phyloP scores from a whole-genome alignment of 2,329 filamentous ascomycete genomes.

The Colletotrichum sp. region DNA sequence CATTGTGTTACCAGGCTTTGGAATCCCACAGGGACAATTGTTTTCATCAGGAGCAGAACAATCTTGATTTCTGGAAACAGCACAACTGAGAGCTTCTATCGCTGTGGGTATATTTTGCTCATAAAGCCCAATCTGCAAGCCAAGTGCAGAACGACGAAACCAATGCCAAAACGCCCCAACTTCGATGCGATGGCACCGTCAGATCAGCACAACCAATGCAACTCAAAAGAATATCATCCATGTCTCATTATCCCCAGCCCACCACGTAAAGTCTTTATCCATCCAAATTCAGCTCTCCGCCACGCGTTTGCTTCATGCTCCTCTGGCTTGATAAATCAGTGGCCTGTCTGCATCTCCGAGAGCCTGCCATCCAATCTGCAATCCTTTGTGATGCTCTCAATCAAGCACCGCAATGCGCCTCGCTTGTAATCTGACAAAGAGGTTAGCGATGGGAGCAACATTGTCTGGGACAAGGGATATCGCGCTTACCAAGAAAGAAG shows the following conservation, averaged over 20 bases:
- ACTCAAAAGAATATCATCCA: background rate
- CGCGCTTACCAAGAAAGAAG: background rate
- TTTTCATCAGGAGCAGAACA: background rate
- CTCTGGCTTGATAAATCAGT: background rate
- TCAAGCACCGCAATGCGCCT: background rate
- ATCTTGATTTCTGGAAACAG: background rate
- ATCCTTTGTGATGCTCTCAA: background rate
- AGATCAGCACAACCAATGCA: background rate
- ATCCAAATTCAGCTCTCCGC: background rate
- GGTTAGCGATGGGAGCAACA: background rate
- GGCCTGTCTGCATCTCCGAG: background rate
- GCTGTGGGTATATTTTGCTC: background rate
- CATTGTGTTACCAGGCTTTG: background rate
- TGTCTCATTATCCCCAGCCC: background rate
- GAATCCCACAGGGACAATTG: background rate
- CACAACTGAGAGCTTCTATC: background rate
- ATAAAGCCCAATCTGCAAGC: background rate
- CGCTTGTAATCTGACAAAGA: background rate
- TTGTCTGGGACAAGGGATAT: background rate
- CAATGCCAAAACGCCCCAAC: background rate
- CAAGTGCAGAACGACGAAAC: background rate
- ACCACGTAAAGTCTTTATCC: background rate
- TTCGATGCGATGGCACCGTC: background rate
- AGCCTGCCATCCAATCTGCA: background rate
- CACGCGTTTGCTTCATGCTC: background rate